A percentile compares a stretch with the other conserved stretches of the same genome.
phyloP scores from a whole-genome alignment of 2,329 filamentous ascomycete species.

The Malbranchea zuffiana region DNA sequence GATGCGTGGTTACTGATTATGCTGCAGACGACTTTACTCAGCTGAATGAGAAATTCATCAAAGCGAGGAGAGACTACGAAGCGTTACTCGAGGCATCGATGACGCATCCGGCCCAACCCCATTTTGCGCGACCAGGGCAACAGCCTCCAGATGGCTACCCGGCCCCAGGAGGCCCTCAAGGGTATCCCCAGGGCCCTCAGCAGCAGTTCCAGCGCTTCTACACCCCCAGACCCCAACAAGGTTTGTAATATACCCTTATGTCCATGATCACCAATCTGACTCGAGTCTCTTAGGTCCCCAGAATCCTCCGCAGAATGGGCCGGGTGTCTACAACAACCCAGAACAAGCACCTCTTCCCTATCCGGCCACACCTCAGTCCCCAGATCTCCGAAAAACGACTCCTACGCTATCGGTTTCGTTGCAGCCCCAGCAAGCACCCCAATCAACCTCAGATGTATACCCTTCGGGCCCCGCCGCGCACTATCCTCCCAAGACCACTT shows the following conservation, averaged over 20 bases:
- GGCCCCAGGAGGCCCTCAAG: conserved; percentile 21
- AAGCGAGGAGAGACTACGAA: conserved; percentile 92
- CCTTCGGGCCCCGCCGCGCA: conserved; percentile 25
- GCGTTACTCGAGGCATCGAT: conserved; percentile 91
- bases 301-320: conserved; percentile 34
- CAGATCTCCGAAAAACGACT: conserved; percentile 30
- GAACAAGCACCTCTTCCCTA: conserved; percentile 38
- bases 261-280: conserved; percentile 34
- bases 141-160: conserved; percentile 31
- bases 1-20: neutral
- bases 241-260: conserved; percentile 21
- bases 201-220: conserved; percentile 61
- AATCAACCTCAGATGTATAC: conserved; percentile 39
- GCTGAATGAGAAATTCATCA: conserved; percentile 98
- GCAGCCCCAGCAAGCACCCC: conserved; percentile 38
- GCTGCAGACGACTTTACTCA: conserved; percentile 86
- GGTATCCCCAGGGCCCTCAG: conserved; percentile 29
- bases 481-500: conserved; percentile 56
- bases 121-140: conserved; percentile 27
- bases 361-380: conserved; percentile 31
- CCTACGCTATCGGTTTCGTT: conserved; percentile 26
- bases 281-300: no score
- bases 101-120: conserved; percentile 72
- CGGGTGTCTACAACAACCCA: conserved; percentile 56
- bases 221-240: conserved; percentile 40